Conservation (phyloP, 108 stramenopile genomes). For the Chaetoceros muelleri region DNA sequence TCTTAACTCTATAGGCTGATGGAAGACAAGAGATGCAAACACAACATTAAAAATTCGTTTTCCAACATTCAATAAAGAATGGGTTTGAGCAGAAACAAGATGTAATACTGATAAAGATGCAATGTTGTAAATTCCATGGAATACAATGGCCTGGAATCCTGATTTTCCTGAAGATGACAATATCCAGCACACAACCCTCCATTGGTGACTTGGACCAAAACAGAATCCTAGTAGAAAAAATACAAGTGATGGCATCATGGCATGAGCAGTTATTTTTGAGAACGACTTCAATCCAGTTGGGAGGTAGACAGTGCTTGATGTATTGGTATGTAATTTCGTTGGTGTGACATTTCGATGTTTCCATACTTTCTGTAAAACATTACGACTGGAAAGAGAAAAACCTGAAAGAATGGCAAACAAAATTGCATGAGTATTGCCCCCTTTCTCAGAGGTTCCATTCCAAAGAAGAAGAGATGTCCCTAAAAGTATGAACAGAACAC, state of each 20-base stretch:
- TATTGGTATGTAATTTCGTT: not conserved
- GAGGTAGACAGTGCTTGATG: too few species aligned
- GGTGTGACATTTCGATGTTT: not conserved
- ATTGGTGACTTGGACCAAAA: too few species aligned
- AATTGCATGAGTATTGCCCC: constrained; percentile 5
- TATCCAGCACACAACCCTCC: too few species aligned
- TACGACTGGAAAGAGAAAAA: constrained; percentile 13
- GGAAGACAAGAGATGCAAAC: constrained; percentile 16
- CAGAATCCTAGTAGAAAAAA: too few species aligned
- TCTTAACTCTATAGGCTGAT: not conserved
- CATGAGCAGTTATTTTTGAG: too few species aligned
- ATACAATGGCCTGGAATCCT: constrained; percentile 11
- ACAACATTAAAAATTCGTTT: constrained; percentile 31
- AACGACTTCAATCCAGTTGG: too few species aligned
- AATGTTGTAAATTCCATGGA: constrained; percentile 44
- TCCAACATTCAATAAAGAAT: constrained; percentile 44
- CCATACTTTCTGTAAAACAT: constrained; percentile 16
- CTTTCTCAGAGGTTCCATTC: too few species aligned
- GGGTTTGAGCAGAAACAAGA: constrained; percentile 29
- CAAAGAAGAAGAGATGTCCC: too few species aligned
- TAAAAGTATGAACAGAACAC: too few species aligned
- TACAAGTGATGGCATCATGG: too few species aligned
- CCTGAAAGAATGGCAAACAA: constrained; percentile 19
- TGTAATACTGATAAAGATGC: constrained; percentile 30
- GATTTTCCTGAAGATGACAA: too few species aligned